Evolutionary conservation across 176 grass and related monocot species (phyloP).

Genomic region (Triticum monococcum): DNA sequence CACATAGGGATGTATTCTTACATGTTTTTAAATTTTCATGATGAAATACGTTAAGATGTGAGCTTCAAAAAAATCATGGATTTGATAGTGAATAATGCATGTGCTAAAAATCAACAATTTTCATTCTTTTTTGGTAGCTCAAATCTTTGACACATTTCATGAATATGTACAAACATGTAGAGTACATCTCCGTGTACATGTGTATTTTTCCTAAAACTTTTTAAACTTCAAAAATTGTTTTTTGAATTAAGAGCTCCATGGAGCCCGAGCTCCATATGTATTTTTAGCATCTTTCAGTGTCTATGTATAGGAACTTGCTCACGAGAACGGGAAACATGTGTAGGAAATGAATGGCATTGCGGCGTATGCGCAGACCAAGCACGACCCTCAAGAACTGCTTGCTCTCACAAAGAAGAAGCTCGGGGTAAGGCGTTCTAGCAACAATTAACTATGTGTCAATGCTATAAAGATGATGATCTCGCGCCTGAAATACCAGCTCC

Average conservation of each 20-base stretch:
- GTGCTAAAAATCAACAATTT: not conserved
- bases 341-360: conserved; percentile 68
- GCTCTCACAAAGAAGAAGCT: conserved; percentile 44
- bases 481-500: not conserved
- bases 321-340: not conserved
- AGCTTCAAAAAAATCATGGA: not conserved
- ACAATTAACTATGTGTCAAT: not conserved
- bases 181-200: not conserved
- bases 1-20: not conserved
- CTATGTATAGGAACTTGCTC: not conserved
- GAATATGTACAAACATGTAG: not conserved
- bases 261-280: not conserved
- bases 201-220: not conserved
- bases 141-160: not conserved
- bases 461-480: not conserved
- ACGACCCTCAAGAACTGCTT: conserved; percentile 51
- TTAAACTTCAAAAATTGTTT: not conserved
- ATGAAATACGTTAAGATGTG: not conserved
- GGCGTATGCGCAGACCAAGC: conserved; percentile 39
- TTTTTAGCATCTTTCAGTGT: not conserved
- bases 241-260: not conserved
- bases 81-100: not conserved
- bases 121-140: not conserved
- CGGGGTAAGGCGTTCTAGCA: conserved; percentile 27
- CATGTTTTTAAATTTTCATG: not conserved